Conservation (phyloP, 331 rosid species). For the Rhamnella rubrinervis region DNA sequence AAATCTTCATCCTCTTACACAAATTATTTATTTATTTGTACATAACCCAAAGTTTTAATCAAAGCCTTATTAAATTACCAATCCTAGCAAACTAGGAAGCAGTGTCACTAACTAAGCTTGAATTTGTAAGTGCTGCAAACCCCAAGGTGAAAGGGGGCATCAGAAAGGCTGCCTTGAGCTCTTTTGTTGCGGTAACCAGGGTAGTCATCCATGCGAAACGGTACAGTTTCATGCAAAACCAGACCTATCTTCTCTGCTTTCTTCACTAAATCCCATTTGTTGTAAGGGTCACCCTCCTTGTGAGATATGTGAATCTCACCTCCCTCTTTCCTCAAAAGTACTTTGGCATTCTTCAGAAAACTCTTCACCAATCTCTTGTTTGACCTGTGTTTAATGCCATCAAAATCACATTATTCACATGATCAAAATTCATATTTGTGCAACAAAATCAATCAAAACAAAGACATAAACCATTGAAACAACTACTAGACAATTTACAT, state of each 20-base stretch:
- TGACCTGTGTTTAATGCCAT: constrained; percentile 44
- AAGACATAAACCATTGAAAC: no score
- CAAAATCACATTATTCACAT: neutral
- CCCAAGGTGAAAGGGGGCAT: constrained; percentile 56
- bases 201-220: constrained; percentile 51
- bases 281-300: constrained; percentile 78
- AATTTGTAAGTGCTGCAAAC: constrained; percentile 61
- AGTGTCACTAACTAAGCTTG: constrained; percentile 23
- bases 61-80: neutral
- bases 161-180: constrained; percentile 57
- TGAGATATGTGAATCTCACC: constrained; percentile 77
- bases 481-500: no score
- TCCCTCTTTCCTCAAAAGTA: constrained; percentile 47
- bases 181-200: constrained; percentile 79
- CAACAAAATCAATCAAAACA: no score
- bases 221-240: constrained; percentile 35
- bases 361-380: constrained; percentile 72
- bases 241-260: constrained; percentile 67
- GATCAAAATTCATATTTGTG: no score
- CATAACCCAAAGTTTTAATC: constrained; percentile 1
- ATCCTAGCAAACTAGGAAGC: constrained; percentile 14
- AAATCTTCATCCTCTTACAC: no score
- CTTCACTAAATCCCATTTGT: constrained; percentile 60
- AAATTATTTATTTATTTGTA: neutral
- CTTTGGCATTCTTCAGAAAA: constrained; percentile 58